These are phyloP conservation scores for Aspergillus ellipticus DNA, from an alignment of 495 filamentous ascomycete species.

Conservation along the genomic window DNA sequence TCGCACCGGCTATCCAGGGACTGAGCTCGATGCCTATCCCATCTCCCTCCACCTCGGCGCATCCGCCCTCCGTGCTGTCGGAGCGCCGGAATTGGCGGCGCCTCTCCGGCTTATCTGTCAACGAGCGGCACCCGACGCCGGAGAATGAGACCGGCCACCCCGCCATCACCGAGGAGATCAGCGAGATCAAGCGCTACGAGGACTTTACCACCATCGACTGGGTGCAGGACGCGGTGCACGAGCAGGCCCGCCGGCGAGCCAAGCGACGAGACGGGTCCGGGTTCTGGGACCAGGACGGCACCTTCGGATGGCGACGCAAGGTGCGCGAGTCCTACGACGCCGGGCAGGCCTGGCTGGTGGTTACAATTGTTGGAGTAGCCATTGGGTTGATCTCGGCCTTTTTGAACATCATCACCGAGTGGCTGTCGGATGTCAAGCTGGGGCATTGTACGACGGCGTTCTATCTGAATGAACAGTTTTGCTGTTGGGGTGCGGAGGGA, in stretches of 20 bases:
- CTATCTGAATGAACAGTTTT: slow-evolving; percentile 97
- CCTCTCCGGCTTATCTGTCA: slow-evolving; percentile 66
- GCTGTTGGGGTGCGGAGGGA: slow-evolving; percentile 94
- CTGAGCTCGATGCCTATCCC: slow-evolving; percentile 62
- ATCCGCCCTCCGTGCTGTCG: slow-evolving; percentile 53
- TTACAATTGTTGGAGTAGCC: slow-evolving; percentile 86
- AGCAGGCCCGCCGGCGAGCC: slow-evolving; percentile 76
- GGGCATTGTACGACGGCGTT: slow-evolving; percentile 93
- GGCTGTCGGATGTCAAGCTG: slow-evolving; percentile 92
- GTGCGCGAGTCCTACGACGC: slow-evolving; percentile 89
- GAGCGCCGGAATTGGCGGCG: slow-evolving; percentile 60
- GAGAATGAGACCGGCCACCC: slow-evolving; percentile 30
- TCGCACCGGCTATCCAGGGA: slow-evolving; percentile 39
- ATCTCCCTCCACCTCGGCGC: slow-evolving; percentile 52
- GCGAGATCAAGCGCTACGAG: slow-evolving; percentile 96
- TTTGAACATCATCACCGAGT: slow-evolving; percentile 94
- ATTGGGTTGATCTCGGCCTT: slow-evolving; percentile 93
- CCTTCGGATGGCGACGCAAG: slow-evolving; percentile 76
- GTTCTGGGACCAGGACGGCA: slow-evolving; percentile 69
- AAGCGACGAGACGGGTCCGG: slow-evolving; percentile 68
- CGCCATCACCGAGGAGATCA: slow-evolving; percentile 90
- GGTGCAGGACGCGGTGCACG: slow-evolving; percentile 95
- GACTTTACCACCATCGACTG: slow-evolving; percentile 99
- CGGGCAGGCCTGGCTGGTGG: slow-evolving; percentile 96
- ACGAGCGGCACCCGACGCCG: slow-evolving; percentile 43